Conservation (phyloP, 257 asterid species). For the Ligustrum vulgare region DNA sequence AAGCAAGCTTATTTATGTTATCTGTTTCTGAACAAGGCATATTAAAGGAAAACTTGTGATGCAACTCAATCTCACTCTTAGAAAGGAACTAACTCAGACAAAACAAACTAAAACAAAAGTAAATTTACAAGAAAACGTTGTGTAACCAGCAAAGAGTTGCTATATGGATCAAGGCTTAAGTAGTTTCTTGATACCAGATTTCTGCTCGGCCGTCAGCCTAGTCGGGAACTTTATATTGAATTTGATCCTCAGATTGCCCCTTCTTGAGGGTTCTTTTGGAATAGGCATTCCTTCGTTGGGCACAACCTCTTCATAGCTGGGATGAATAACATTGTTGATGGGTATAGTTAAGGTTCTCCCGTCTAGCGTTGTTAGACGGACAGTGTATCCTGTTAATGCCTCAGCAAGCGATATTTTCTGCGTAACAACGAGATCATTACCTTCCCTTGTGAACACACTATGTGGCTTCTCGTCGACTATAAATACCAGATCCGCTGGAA, state of each 20-base stretch:
- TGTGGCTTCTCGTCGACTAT: constrained; percentile 86
- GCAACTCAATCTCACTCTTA: background rate
- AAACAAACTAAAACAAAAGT: background rate
- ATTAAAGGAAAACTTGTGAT: background rate
- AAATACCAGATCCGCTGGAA: constrained; percentile 77
- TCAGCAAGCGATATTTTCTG: constrained; percentile 64
- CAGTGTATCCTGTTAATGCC: constrained; percentile 72
- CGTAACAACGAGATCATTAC: constrained; percentile 65
- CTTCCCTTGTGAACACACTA: constrained; percentile 61
- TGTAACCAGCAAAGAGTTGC: background rate
- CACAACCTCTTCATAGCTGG: constrained; percentile 75
- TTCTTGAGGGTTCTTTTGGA: constrained; percentile 67
- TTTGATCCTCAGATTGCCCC: constrained; percentile 78
- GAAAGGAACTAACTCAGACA: background rate
- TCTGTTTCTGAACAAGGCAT: background rate
- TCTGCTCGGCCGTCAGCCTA: constrained; percentile 74
- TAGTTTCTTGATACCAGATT: constrained; percentile 72
- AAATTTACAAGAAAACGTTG: background rate
- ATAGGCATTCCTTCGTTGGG: constrained; percentile 87
- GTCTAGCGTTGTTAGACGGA: constrained; percentile 61
- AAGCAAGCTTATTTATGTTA: background rate
- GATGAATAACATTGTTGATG: constrained; percentile 53
- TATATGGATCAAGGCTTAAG: constrained; percentile 40
- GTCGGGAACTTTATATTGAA: constrained; percentile 70
- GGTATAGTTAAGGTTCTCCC: constrained; percentile 73